phyloP scores from a whole-genome alignment of 495 filamentous ascomycete species.

The Neurospora discreta region DNA sequence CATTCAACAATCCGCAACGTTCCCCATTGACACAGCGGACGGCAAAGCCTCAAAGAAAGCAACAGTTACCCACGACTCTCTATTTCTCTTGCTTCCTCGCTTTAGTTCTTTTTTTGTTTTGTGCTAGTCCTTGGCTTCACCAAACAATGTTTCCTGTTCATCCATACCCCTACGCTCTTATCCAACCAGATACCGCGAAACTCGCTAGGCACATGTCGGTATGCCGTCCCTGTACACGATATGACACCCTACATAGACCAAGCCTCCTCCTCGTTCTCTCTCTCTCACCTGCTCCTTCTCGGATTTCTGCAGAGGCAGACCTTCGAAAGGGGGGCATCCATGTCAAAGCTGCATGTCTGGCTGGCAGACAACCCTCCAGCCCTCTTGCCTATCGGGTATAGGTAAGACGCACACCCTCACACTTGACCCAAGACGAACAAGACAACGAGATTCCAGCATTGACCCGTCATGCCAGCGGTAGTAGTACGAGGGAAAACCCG shows the following conservation, averaged over 20 bases:
- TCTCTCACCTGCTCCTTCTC: neutral
- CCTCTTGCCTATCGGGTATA: neutral
- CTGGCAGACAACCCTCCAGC: neutral
- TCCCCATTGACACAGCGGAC: neutral
- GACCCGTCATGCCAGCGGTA: neutral
- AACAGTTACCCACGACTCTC: too few species aligned
- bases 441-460: neutral
- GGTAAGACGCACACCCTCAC: neutral
- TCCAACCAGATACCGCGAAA: neutral
- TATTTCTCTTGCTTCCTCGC: too few species aligned
- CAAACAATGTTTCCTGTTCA: neutral
- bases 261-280: neutral
- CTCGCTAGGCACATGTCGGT: neutral
- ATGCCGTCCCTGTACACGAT: neutral
- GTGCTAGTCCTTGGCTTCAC: neutral
- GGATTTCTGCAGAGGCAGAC: neutral
- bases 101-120: neutral
- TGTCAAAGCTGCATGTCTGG: neutral
- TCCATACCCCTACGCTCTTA: neutral
- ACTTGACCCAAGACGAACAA: neutral
- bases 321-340: neutral
- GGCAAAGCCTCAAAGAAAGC: neutral
- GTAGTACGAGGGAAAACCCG: neutral
- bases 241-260: neutral
- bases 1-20: neutral